Evolutionary conservation across 257 asterid species (phyloP), one percentile per base, ranked within the genome.

Genomic region (Lavandula angustifolia): DNA sequence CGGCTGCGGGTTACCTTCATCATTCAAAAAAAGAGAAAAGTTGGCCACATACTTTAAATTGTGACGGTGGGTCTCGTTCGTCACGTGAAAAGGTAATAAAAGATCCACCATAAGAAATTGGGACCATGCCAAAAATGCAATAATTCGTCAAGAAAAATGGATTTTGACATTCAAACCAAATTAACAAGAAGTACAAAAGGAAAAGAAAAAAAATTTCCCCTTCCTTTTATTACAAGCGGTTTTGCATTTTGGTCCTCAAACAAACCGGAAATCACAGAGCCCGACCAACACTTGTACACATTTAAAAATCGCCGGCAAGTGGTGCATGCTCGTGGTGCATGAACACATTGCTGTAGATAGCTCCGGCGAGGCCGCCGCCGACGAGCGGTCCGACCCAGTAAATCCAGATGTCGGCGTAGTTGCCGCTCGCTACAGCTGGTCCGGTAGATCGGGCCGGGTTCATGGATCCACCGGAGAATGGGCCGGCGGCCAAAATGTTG

Each of bases 381-480:
- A 83, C 10, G 40, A 91, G 94, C 17, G 98, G 98, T 12, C 98
- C 98, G 10, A 78, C 88, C 96, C 96, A 91, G 73, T 91, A 91
- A 14, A 91, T 56, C 98, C 98, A 91, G 78, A 54, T 73, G 12
- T 76, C 76, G 31, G 89, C 35, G 61, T 74, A 86, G 78, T 83
- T 74, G 0, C 94, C 90, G 66, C 86, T 76, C 0, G 75, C 94
- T 5, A 85, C 88, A 0, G 98, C 96, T 0, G 98, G 98, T 4
- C 96, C 96, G 35, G 85, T 84, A 0, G 98, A 91, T 0, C 95
- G 88, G 68, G 98, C 98, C 0, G 96, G 98, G 82, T 91, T 91
- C 98, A 91, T 91, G 10, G 98, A 91, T 9, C 98, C 96, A 1
- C 98, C 98, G 22, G 95, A 88, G 81, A 91, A 91, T 3, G 96